phyloP scores from a whole-genome alignment of 169 alveolate species.

The Babesia divergens region DNA sequence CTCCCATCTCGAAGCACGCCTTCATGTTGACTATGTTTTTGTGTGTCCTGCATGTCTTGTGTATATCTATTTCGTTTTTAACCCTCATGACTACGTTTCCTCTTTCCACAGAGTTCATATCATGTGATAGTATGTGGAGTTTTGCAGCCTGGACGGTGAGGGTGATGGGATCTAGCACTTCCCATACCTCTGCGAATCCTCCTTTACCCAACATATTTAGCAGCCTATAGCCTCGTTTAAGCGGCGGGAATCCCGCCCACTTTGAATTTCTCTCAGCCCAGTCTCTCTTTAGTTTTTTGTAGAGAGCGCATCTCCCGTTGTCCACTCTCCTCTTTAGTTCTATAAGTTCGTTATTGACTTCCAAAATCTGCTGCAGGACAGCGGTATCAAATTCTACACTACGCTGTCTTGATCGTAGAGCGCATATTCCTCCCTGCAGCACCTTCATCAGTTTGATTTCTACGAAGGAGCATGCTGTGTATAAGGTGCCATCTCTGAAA shows the following conservation, averaged over 20 bases:
- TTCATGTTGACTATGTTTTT: conserved; percentile 86
- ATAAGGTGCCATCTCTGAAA: conserved; percentile 77
- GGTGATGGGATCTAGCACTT: conserved; percentile 85
- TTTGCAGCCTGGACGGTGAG: conserved; percentile 86
- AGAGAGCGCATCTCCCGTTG: conserved; percentile 71
- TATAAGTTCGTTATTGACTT: conserved; percentile 65
- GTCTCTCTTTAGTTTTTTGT: conserved; percentile 69
- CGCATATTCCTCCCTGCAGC: conserved; percentile 60
- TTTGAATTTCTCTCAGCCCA: conserved; percentile 75
- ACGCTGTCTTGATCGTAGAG: conserved; percentile 42
- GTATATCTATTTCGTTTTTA: conserved; percentile 84
- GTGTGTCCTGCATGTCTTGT: conserved; percentile 82
- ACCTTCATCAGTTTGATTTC: conserved; percentile 70
- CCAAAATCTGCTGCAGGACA: conserved; percentile 65
- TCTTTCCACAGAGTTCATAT: conserved; percentile 80
- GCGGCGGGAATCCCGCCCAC: conserved; percentile 76
- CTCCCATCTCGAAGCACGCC: conserved; percentile 86
- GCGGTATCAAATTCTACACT: conserved; percentile 47
- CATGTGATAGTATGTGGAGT: conserved; percentile 82
- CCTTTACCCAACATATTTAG: conserved; percentile 88
- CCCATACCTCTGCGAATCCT: conserved; percentile 91
- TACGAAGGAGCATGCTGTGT: conserved; percentile 71
- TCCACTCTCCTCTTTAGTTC: conserved; percentile 71
- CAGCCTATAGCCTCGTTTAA: conserved; percentile 74
- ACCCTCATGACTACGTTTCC: conserved; percentile 83